These are phyloP conservation scores for Tulasnella sp. DNA, from an alignment of 768 basidiomycete genomes.

Conservation along the genomic window DNA sequence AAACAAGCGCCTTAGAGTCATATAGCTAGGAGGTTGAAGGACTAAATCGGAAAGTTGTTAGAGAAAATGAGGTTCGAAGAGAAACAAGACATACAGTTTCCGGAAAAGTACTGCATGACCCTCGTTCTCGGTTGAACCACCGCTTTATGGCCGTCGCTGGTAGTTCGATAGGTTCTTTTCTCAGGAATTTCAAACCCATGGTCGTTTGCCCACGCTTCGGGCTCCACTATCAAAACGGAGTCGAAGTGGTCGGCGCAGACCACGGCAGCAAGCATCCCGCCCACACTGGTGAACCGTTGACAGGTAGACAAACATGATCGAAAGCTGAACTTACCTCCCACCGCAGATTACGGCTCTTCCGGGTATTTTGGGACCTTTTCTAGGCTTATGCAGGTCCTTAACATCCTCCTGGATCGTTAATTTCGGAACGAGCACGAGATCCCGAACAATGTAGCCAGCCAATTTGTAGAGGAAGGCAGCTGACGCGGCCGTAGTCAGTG, in stretches of 20 bases:
- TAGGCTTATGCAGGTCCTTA: constrained; percentile 6
- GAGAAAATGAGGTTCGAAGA: too few species aligned
- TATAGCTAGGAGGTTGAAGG: constrained; percentile 8
- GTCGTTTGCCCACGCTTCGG: constrained; percentile 14
- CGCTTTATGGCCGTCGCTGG: not conserved
- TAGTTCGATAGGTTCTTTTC: not conserved
- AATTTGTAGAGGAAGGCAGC: not conserved
- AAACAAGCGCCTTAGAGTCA: constrained; percentile 8
- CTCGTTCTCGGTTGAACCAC: not conserved
- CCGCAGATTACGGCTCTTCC: constrained; percentile 21
- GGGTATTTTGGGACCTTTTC: constrained; percentile 10
- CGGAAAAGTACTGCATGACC: constrained; percentile 15
- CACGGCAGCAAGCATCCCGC: constrained; percentile 17
- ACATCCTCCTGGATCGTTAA: constrained; percentile 17
- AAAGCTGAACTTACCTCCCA: constrained; percentile 10
- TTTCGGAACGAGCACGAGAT: constrained; percentile 9
- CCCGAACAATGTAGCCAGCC: not conserved
- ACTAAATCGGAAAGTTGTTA: not conserved
- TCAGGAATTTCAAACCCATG: constrained; percentile 4
- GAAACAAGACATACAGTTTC: not conserved
- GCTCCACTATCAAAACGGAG: constrained; percentile 14
- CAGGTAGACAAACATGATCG: not conserved
- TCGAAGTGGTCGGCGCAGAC: constrained; percentile 27
- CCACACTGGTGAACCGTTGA: not conserved
- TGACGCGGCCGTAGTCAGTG: not conserved